phyloP scores from a whole-genome alignment of 2,329 filamentous ascomycete genomes.

The Thielaviopsis ethacetica region DNA sequence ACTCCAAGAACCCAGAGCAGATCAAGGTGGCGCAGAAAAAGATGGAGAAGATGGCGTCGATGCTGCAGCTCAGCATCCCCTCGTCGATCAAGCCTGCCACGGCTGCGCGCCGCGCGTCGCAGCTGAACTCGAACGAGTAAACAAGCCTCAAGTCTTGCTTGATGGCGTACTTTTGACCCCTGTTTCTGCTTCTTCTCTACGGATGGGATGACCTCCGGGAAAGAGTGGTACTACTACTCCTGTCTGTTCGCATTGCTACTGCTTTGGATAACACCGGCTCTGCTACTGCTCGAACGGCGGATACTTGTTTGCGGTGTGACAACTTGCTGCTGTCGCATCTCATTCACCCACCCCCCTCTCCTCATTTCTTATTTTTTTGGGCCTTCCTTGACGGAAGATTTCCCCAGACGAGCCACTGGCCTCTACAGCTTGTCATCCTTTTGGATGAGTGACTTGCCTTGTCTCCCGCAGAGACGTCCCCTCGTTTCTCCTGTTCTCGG shows the following conservation, averaged over 20 bases:
- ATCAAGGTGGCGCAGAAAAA: conserved; percentile 34
- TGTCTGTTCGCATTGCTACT: not conserved
- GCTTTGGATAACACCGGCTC: not conserved
- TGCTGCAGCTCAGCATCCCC: conserved; percentile 18
- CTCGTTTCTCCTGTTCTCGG: not conserved
- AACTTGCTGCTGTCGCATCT: not conserved
- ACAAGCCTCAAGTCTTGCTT: not conserved
- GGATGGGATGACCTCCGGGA: not conserved
- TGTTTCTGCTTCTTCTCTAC: not conserved
- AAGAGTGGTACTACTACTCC: too few relatives aligned
- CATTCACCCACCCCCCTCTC: not conserved
- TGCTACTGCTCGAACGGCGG: not conserved
- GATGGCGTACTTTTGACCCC: not conserved
- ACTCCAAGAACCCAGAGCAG: conserved; percentile 35
- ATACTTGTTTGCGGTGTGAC: not conserved
- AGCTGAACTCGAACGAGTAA: not conserved
- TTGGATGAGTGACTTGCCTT: not conserved
- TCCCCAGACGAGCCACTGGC: not conserved
- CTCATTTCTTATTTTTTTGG: not conserved
- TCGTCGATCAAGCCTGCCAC: conserved; percentile 13
- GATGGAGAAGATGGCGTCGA: conserved; percentile 35
- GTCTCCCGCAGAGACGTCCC: not conserved
- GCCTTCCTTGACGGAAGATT: not conserved
- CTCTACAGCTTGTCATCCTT: not conserved
- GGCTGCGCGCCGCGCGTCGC: conserved; percentile 10